Evolutionary conservation across 2,329 filamentous ascomycete genomes (phyloP), one percentile per base, ranked within the genome.

Genomic region (Triangularia verruculosa): DNA sequence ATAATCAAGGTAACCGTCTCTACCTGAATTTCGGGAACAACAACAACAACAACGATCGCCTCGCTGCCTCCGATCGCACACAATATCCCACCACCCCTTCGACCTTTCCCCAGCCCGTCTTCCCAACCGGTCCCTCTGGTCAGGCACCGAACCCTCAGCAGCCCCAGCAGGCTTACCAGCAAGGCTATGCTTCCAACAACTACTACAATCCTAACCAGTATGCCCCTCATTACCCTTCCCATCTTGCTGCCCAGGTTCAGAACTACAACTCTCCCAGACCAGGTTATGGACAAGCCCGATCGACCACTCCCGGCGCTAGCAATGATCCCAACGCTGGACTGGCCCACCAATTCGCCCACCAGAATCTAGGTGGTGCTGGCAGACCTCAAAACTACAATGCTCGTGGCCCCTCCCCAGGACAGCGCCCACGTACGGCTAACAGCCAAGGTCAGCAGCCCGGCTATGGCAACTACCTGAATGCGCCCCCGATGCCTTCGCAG

Each of bases 321-420:
- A 92, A 91, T 72, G 93, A 97, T 74, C 90, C 89, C 70, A 96
- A 94, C 71, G 95, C 92, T 72, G 93, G 93, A 28, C 85, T 98
- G 54, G 93, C 93, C 65, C 92, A 97, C 75, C 95, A 99, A 76
- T 96, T 98, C 77, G 96, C 94, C 64, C 93, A 97, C 78, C 94
- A 98, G 81, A 96, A 97, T 76, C 84, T 98, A 47, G 89, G 91
- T 65, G 87, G 86, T 53, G 87, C 86, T 52, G 87, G 88, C 65
- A 86, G 92, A 69, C 83, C 84, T 28, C 87, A 86, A 65, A 86
- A 88, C 57, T 93, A 93, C 74, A 86, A 82, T 68, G 83, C 86
- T 64, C 86, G 92, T 54, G 84, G 83, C 34, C 83, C 85, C 30
- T 89, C 91, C 30, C 87, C 92, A 27, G 84, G 82, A 59, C 89